phyloP scores from a whole-genome alignment of 2,329 filamentous ascomycete species.

The Pseudocercospora musae region DNA sequence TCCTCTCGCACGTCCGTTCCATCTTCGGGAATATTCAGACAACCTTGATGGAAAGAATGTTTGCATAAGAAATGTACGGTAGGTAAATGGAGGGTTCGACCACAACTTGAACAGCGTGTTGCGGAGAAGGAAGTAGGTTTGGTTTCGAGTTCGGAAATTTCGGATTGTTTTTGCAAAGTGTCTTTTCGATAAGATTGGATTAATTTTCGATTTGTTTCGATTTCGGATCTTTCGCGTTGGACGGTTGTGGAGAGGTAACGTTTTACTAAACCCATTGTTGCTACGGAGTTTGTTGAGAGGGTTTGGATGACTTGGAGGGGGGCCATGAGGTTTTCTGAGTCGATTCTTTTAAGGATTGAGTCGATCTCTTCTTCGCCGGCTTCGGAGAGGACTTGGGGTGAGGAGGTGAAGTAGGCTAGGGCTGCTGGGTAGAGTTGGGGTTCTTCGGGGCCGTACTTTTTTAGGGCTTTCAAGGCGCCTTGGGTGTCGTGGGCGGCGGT shows the following conservation, averaged over 20 bases:
- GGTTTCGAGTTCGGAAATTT: slow-evolving; percentile 71
- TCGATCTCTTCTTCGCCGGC: slow-evolving; percentile 71
- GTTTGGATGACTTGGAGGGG: slow-evolving; percentile 96
- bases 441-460: slow-evolving; percentile 87
- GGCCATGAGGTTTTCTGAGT: slow-evolving; percentile 87
- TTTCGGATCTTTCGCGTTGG: slow-evolving; percentile 81
- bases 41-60: slow-evolving; percentile 92
- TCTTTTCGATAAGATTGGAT: slow-evolving; percentile 81
- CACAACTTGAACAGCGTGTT: slow-evolving; percentile 81
- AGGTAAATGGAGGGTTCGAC: slow-evolving; percentile 74
- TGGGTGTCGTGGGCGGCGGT: slow-evolving; percentile 87
- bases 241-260: slow-evolving; percentile 87
- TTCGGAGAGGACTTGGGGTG: slow-evolving; percentile 74
- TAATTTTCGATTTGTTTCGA: slow-evolving; percentile 72
- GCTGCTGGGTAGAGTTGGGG: slow-evolving; percentile 90
- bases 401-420: slow-evolving; percentile 88
- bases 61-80: slow-evolving; percentile 96
- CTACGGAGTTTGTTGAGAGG: slow-evolving; percentile 72
- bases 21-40: slow-evolving; percentile 58
- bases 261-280: slow-evolving; percentile 97
- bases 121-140: slow-evolving; percentile 89
- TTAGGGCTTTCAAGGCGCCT: slow-evolving; percentile 83
- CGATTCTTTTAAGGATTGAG: slow-evolving; percentile 76
- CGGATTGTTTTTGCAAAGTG: slow-evolving; percentile 72
- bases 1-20: slow-evolving; percentile 50